A percentile compares a stretch with the other conserved stretches of the same genome.
These are phyloP conservation scores for Lodderomyces metapsilosis DNA, from an alignment of 1,139 yeast species.

Conservation along the genomic window DNA sequence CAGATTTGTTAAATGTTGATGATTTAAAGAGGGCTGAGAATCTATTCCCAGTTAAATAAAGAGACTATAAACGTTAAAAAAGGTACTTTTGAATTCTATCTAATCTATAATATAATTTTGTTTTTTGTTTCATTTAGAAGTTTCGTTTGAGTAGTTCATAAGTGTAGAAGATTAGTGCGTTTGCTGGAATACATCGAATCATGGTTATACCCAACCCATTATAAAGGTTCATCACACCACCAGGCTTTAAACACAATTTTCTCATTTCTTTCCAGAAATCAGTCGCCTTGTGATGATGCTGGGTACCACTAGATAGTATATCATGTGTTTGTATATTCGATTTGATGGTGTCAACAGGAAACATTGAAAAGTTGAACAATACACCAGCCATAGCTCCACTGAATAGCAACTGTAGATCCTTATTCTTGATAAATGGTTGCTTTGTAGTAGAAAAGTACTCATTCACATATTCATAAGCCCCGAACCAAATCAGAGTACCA, in stretches of 20 bases:
- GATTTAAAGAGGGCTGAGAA: slow-evolving; percentile 29
- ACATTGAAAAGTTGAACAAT: slow-evolving; percentile 72
- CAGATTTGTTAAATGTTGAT: slow-evolving; percentile 43
- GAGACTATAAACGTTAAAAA: neutral
- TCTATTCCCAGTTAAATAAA: slow-evolving; percentile 15
- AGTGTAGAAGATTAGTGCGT: slow-evolving; percentile 78
- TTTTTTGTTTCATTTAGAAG: slow-evolving; percentile 17
- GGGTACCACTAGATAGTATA: slow-evolving; percentile 18
- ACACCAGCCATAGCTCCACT: slow-evolving; percentile 91
- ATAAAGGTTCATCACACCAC: slow-evolving; percentile 68
- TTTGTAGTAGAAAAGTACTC: slow-evolving; percentile 30
- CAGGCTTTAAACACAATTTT: slow-evolving; percentile 39
- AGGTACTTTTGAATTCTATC: neutral
- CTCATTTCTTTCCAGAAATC: slow-evolving; percentile 30
- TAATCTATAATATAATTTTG: neutral
- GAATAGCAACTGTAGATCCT: slow-evolving; percentile 54
- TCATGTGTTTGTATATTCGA: slow-evolving; percentile 77
- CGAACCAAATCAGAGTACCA: slow-evolving; percentile 95
- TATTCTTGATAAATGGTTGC: slow-evolving; percentile 23
- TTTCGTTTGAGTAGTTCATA: slow-evolving; percentile 64
- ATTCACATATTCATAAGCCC: slow-evolving; percentile 68
- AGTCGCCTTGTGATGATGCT: slow-evolving; percentile 8
- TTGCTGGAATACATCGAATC: slow-evolving; percentile 82
- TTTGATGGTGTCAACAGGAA: slow-evolving; percentile 90
- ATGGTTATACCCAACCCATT: slow-evolving; percentile 85